phyloP scores from a whole-genome alignment of 2,329 filamentous ascomycete species.

The Aspergillus awamori region DNA sequence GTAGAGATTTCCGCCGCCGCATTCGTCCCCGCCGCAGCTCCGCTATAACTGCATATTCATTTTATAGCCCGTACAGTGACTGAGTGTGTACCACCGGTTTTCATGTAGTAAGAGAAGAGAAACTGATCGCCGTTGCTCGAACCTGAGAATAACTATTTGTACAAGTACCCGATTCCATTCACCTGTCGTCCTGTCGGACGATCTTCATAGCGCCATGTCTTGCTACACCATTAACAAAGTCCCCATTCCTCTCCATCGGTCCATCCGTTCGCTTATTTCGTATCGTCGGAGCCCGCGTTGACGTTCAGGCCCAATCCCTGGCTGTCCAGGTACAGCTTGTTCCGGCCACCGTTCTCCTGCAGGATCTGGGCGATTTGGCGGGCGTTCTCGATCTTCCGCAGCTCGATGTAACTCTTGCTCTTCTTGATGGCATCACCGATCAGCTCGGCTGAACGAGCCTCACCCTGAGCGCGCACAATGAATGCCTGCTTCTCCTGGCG shows the following conservation, averaged over 20 bases:
- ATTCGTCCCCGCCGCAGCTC: conserved; percentile 30
- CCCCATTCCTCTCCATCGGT: not conserved
- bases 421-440: conserved; percentile 99
- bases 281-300: conserved; percentile 39
- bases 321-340: conserved; percentile 91
- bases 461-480: conserved; percentile 97
- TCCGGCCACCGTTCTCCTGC: conserved; percentile 82
- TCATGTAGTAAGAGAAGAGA: conserved; percentile 35
- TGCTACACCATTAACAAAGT: not conserved
- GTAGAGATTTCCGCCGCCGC: conserved; percentile 36
- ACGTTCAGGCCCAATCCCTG: conserved; percentile 92
- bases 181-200: conserved; percentile 10
- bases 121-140: conserved; percentile 32
- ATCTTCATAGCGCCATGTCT: conserved; percentile 13
- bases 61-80: not conserved
- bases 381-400: conserved; percentile 98
- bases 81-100: not conserved
- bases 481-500: conserved; percentile 99
- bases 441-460: conserved; percentile 94
- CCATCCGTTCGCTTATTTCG: conserved; percentile 32
- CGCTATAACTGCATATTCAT: not conserved
- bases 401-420: conserved; percentile 92
- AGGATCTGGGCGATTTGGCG: conserved; percentile 83
- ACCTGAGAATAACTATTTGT: conserved; percentile 41
- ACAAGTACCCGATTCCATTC: conserved; percentile 33